A percentile compares a stretch with the other conserved stretches of the same genome.
These are phyloP conservation scores for Agastache rugosa DNA, from an alignment of 257 asterid genomes.

Conservation along the genomic window DNA sequence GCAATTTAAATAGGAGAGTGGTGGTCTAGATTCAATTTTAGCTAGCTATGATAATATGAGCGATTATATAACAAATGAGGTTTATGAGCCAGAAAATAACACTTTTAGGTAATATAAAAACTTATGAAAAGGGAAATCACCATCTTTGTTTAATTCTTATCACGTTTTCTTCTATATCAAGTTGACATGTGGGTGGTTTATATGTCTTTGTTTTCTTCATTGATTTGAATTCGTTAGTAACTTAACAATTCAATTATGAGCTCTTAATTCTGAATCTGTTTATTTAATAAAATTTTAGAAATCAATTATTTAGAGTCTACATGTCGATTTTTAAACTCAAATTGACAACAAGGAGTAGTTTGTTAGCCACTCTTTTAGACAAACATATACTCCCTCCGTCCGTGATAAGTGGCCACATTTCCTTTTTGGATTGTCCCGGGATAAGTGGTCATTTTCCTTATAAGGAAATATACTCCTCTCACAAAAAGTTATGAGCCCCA, in stretches of 20 bases:
- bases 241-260: background rate
- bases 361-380: background rate
- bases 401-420: no score
- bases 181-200: constrained; percentile 22
- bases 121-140: constrained; percentile 2
- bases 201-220: background rate
- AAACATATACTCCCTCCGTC: no score
- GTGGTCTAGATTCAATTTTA: background rate
- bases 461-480: no score
- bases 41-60: background rate
- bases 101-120: background rate
- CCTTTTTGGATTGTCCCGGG: no score
- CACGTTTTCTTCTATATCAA: background rate
- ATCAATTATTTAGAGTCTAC: background rate
- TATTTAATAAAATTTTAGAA: background rate
- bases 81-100: background rate
- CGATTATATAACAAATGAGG: background rate
- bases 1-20: background rate
- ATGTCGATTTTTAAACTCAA: background rate
- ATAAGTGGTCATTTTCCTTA: no score
- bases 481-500: no score
- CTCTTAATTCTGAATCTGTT: background rate
- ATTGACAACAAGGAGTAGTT: background rate
- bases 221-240: background rate
- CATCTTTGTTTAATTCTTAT: background rate